These are phyloP conservation scores for Quercus tomentella DNA, from an alignment of 331 rosid species.

Conservation along the genomic window DNA sequence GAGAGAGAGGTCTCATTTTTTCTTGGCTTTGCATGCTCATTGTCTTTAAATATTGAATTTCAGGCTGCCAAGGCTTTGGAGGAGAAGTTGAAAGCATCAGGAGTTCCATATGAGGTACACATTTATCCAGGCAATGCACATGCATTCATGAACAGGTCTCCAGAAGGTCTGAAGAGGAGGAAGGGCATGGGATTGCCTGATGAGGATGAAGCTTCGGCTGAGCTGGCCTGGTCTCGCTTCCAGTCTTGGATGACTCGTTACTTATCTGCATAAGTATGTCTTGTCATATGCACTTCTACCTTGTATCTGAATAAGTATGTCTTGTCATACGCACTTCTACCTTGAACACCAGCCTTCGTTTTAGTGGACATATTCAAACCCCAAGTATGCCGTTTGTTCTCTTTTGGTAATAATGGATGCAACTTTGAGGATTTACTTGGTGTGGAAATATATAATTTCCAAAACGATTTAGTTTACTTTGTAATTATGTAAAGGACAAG, in stretches of 20 bases:
- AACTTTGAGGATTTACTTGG: conserved; percentile 3
- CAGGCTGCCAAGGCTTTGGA: conserved; percentile 78
- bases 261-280: conserved; percentile 33
- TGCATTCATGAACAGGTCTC: conserved; percentile 94
- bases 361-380: not conserved
- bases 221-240: conserved; percentile 92
- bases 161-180: conserved; percentile 78
- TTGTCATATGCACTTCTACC: not conserved
- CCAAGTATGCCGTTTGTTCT: conserved; percentile 1
- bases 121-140: conserved; percentile 62
- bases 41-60: conserved; percentile 6
- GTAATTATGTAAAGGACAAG: not conserved
- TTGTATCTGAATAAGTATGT: conserved; percentile 27
- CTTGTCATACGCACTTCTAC: conserved; percentile 3
- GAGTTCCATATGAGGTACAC: conserved; percentile 62
- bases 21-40: not conserved
- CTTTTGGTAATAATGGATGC: conserved; percentile 7
- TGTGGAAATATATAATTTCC: not conserved
- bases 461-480: conserved; percentile 3
- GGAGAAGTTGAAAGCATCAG: conserved; percentile 84
- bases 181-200: conserved; percentile 79
- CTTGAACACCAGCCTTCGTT: not conserved
- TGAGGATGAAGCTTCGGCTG: conserved; percentile 68
- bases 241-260: conserved; percentile 73
- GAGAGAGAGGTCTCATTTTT: not conserved